Conservation (phyloP, 345 rosid genomes). For the Angophora floribunda region DNA sequence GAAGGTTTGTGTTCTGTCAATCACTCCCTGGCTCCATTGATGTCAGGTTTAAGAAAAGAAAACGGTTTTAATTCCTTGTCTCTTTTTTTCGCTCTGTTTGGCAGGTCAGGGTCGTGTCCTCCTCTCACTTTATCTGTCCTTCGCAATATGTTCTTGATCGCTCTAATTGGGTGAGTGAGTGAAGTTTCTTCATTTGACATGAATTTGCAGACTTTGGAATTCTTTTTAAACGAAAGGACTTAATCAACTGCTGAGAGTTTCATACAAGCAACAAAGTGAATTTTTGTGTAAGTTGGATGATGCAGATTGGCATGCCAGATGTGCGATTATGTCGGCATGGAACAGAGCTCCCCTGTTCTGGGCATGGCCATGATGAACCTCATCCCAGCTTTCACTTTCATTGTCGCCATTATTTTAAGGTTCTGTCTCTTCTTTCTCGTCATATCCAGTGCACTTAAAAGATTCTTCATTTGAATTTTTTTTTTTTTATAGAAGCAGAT, state of each 20-base stretch:
- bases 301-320: background rate
- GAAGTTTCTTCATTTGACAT: background rate
- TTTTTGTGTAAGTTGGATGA: background rate
- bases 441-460: background rate
- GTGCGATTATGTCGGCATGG: background rate
- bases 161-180: background rate
- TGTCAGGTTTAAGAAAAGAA: background rate
- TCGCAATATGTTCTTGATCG: constrained; percentile 8
- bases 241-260: background rate
- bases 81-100: background rate
- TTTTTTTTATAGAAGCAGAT: background rate
- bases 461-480: background rate
- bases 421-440: background rate
- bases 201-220: background rate
- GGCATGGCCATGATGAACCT: constrained; percentile 12
- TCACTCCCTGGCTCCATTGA: background rate
- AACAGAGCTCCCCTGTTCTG: constrained; percentile 15
- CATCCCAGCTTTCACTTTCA: constrained; percentile 17
- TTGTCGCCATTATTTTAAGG: constrained; percentile 19
- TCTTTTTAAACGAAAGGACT: background rate
- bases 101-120: background rate
- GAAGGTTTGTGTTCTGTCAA: background rate
- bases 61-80: background rate
- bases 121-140: constrained; percentile 17
- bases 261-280: background rate